Base-by-base conservation (phyloP, 1,139 yeast genomes). In the Saccharomyces hybrid region DNA sequence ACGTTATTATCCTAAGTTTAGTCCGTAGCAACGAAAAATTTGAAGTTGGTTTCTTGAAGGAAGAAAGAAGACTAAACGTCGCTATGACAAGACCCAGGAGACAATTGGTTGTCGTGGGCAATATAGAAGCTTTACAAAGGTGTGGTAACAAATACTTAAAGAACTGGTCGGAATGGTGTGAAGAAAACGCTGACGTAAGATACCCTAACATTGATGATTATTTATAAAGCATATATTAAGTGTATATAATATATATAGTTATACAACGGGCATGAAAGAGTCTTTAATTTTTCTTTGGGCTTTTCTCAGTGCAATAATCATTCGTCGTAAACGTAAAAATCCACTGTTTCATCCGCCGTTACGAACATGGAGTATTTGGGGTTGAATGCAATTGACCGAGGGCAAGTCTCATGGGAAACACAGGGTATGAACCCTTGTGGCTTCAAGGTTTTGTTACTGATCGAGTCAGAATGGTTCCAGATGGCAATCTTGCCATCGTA, bases 31-130 rank as follows among this genome's bases (percentile, higher is more conserved):
- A 90, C 64, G 78, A 78, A 49, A 63, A 71, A 9, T 71, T 77
- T 49, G 86, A 84, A 53, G 83, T 89, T 51, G 97, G 97, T 14
- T 89, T 89, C 65, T 72, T 89, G 55, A 76, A 78, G 46, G 96
- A 89, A 62, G 78, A 79, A 56, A 73, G 90, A 62, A 74, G 93
- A 64, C 73, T 89, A 53, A 90, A 90, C 66, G 98, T 91, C 44
- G 96, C 97, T 2, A 89, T 91, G 71, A 90, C 98, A 0, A 77
- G 99, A 60, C 89, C 97, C 2, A 85, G 86, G 65, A 75, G 93
- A 57, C 98, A 91, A 63, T 73, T 93, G 6, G 88, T 95, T 65
- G 80, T 93, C 0, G 74, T 93, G 51, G 98, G 98, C 1, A 95
- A 93, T 69, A 78, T 88, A 73, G 96, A 87, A 62, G 80, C 82